A percentile compares a stretch with the other conserved stretches of the same genome.
Evolutionary conservation across 805 yeast genomes (phyloP).

Genomic region (Saccharomycopsis babjevae): DNA sequence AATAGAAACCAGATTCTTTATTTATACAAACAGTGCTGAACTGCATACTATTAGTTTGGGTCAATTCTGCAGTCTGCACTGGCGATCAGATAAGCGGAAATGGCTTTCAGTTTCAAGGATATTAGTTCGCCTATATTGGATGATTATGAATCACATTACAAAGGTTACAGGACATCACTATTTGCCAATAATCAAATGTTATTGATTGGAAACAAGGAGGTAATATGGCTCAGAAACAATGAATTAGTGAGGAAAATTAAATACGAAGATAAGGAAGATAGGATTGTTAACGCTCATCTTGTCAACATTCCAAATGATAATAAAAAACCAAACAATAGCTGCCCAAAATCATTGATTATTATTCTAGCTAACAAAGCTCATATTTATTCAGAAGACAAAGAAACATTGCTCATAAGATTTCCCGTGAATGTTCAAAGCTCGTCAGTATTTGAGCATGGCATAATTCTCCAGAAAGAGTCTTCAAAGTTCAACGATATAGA

Average conservation of each 20-base stretch:
- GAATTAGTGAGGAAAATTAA: slow-evolving; percentile 9
- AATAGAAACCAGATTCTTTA: no score
- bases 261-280: slow-evolving; percentile 6
- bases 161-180: slow-evolving; percentile 1
- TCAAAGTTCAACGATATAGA: not conserved
- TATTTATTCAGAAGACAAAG: slow-evolving; percentile 52
- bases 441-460: slow-evolving; percentile 56
- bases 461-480: slow-evolving; percentile 44
- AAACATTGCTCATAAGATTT: slow-evolving; percentile 48
- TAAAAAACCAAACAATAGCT: not conserved
- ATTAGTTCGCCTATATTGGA: not conserved
- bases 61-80: no score
- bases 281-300: slow-evolving; percentile 11
- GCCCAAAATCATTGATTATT: slow-evolving; percentile 40
- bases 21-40: no score
- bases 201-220: slow-evolving; percentile 2
- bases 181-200: slow-evolving; percentile 4
- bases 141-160: not conserved
- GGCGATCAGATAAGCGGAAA: not conserved
- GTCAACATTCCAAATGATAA: slow-evolving; percentile 3
- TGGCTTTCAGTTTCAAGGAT: not conserved
- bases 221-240: slow-evolving; percentile 13
- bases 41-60: no score
- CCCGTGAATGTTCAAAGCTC: slow-evolving; percentile 59
- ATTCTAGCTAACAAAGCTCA: slow-evolving; percentile 51